A percentile compares a stretch with the other conserved stretches of the same genome.
Conservation (phyloP, 495 filamentous ascomycete species). For the Penicillium verhagenii region DNA sequence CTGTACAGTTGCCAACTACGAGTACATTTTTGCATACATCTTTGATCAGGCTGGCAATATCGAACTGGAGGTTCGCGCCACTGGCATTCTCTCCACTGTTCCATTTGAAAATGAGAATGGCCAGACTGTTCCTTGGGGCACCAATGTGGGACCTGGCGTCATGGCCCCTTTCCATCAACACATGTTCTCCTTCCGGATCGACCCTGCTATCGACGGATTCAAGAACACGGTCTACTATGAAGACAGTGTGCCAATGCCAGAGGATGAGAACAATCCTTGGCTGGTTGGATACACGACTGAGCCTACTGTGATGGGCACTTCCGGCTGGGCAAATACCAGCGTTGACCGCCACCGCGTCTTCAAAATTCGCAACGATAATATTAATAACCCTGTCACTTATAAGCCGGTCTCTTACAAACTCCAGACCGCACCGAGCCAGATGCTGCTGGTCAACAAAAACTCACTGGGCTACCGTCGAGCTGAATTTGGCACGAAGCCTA, state of each 20-base stretch:
- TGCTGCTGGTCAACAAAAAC: constrained; percentile 68
- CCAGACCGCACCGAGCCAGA: constrained; percentile 70
- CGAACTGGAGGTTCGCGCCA: constrained; percentile 78
- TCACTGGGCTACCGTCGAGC: constrained; percentile 70
- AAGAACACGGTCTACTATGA: constrained; percentile 69
- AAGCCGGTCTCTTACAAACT: constrained; percentile 81
- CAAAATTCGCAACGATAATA: constrained; percentile 71
- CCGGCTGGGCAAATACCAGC: constrained; percentile 65
- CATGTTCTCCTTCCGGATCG: constrained; percentile 84
- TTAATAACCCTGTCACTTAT: constrained; percentile 69
- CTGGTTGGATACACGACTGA: constrained; percentile 71
- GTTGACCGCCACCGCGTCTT: constrained; percentile 64
- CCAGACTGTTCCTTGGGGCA: constrained; percentile 72
- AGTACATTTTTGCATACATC: constrained; percentile 81
- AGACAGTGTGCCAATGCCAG: constrained; percentile 70
- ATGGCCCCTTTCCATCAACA: constrained; percentile 82
- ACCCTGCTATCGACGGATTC: constrained; percentile 77
- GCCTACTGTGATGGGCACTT: constrained; percentile 59
- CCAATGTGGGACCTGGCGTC: constrained; percentile 82
- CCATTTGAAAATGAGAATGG: constrained; percentile 62
- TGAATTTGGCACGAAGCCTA: constrained; percentile 77
- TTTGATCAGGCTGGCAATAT: constrained; percentile 85
- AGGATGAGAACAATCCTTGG: constrained; percentile 73
- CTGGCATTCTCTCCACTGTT: constrained; percentile 81
- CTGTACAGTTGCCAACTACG: constrained; percentile 78